Conservation (phyloP, 2,329 filamentous ascomycete genomes). For the Paecilomyces sp. region DNA sequence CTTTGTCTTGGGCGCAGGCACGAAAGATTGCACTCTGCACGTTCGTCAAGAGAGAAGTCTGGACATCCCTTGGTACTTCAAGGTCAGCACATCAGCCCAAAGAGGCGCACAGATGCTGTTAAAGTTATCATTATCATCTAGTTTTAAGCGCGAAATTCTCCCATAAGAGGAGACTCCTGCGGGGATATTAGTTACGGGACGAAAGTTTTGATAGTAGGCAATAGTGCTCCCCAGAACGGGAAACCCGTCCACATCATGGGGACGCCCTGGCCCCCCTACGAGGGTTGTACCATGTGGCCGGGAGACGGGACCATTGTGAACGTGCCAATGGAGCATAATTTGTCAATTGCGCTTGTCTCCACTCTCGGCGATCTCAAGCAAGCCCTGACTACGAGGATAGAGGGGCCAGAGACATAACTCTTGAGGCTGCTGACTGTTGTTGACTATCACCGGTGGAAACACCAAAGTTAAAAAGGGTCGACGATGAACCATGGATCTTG, state of each 20-base stretch:
- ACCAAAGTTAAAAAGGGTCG: no score
- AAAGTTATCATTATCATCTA: neutral
- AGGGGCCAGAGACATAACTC: no score
- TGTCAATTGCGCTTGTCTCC: no score
- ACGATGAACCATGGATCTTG: no score
- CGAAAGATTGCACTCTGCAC: neutral
- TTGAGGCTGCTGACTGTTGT: no score
- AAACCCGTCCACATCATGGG: neutral
- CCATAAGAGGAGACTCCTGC: neutral
- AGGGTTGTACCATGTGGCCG: no score
- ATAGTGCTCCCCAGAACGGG: neutral
- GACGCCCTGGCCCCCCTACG: neutral
- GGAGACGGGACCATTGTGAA: no score
- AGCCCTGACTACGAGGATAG: no score
- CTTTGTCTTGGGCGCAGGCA: neutral
- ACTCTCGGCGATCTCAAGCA: no score
- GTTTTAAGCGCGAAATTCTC: neutral
- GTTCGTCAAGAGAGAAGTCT: neutral
- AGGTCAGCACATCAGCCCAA: neutral
- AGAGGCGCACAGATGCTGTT: neutral
- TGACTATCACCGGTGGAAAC: no score
- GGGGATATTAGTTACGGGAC: neutral
- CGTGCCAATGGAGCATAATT: no score
- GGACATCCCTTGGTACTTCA: neutral
- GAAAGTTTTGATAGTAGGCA: neutral